Conservation (phyloP, 768 basidiomycete species). For the Pholiota microspora region DNA sequence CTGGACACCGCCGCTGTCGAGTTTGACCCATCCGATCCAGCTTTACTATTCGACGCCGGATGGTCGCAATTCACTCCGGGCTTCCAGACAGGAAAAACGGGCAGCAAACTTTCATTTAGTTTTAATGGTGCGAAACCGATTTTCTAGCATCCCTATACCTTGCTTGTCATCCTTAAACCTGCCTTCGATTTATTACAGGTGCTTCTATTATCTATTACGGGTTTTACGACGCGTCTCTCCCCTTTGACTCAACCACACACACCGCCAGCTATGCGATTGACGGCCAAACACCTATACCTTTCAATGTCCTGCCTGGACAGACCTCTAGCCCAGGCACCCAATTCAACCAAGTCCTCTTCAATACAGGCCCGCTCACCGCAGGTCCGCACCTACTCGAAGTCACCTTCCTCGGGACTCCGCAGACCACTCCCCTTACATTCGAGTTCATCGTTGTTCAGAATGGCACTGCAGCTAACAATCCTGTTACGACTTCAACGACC, state of each 20-base stretch:
- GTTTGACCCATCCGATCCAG: background rate
- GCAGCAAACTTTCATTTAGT: background rate
- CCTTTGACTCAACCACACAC: background rate
- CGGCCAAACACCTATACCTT: background rate
- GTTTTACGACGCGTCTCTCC: background rate
- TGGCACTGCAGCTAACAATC: too few relatives aligned
- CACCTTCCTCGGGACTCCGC: background rate
- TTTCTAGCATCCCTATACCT: too few relatives aligned
- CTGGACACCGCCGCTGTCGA: background rate
- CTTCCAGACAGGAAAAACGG: background rate
- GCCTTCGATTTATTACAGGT: background rate
- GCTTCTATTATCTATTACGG: constrained; percentile 3
- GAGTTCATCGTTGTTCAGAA: constrained; percentile 1
- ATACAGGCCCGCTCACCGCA: background rate
- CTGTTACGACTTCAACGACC: background rate
- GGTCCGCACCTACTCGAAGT: background rate
- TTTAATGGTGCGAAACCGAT: background rate
- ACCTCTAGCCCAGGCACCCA: background rate
- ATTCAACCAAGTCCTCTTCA: constrained; percentile 1
- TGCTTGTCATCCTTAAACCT: too few relatives aligned
- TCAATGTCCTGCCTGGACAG: background rate
- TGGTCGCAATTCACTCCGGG: constrained; percentile 1
- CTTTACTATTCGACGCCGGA: background rate
- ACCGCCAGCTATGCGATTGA: background rate
- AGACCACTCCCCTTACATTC: constrained; percentile 1